Percentiles rank a stretch among this genome's conserved stretches.
Evolutionary conservation across 306 rosid species (phyloP).

Genomic region (Cucumis cinereus): DNA sequence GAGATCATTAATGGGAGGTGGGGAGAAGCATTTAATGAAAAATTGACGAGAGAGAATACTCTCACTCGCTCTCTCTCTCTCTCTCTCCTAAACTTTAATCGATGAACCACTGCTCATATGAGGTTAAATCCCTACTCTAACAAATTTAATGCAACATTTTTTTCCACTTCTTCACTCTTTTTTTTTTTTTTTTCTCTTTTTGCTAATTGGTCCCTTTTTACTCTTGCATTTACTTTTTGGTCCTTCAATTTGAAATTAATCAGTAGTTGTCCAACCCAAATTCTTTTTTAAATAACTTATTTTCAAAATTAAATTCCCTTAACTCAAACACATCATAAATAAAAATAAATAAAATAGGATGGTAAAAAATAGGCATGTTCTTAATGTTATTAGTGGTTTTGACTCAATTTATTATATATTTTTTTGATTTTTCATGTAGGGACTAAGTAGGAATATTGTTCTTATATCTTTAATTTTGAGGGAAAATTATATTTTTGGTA

Average conservation of each 20-base stretch:
- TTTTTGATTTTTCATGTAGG: neutral
- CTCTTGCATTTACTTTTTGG: neutral
- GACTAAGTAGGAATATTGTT: too few species aligned
- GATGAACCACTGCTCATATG: neutral
- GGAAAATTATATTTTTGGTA: too few species aligned
- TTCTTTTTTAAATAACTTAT: too few species aligned
- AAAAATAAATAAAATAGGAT: too few species aligned
- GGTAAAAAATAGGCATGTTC: neutral
- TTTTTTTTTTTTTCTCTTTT: too few species aligned
- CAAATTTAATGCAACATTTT: neutral
- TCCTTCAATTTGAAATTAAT: neutral
- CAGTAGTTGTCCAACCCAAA: too few species aligned
- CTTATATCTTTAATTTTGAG: too few species aligned
- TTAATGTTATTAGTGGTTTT: neutral
- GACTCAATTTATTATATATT: neutral
- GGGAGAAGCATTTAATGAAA: slow-evolving; percentile 20
- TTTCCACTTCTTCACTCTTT: neutral
- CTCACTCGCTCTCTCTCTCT: neutral
- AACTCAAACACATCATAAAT: too few species aligned
- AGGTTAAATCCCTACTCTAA: neutral
- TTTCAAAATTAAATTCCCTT: too few species aligned
- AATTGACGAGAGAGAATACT: slow-evolving; percentile 17
- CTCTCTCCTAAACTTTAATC: neutral
- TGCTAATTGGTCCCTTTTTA: neutral
- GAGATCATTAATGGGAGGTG: slow-evolving; percentile 21